Percentiles rank a stretch among this genome's conserved stretches.
These are phyloP conservation scores for Helminthosporium solani DNA, from an alignment of 2,329 filamentous ascomycete genomes.

Conservation along the genomic window DNA sequence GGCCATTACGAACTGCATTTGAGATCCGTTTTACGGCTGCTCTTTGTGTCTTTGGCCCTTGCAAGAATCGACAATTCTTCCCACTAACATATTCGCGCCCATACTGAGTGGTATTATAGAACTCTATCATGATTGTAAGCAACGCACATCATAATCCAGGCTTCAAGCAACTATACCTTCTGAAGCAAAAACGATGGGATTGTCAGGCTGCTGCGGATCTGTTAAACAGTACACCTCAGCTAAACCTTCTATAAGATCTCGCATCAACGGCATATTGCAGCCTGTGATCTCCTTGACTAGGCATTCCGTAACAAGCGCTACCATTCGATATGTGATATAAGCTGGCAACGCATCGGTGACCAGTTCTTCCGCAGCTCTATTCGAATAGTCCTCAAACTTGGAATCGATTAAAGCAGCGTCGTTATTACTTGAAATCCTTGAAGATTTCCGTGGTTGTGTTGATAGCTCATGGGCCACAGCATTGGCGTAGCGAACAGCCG, in stretches of 20 bases:
- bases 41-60: constrained; percentile 67
- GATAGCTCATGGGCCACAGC: constrained; percentile 61
- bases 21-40: constrained; percentile 62
- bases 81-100: constrained; percentile 71
- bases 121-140: constrained; percentile 51
- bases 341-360: constrained; percentile 67
- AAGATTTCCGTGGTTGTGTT: constrained; percentile 43
- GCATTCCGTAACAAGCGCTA: constrained; percentile 65
- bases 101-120: constrained; percentile 70
- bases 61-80: constrained; percentile 73
- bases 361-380: constrained; percentile 61
- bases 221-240: constrained; percentile 74
- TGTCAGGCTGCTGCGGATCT: constrained; percentile 68
- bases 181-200: constrained; percentile 72
- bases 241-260: constrained; percentile 66
- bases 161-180: constrained; percentile 55
- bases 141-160: neutral
- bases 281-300: constrained; percentile 67
- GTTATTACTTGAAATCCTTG: constrained; percentile 11
- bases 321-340: constrained; percentile 66
- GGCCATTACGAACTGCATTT: constrained; percentile 59
- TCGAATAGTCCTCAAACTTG: constrained; percentile 59
- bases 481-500: constrained; percentile 69
- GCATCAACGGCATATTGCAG: constrained; percentile 60
- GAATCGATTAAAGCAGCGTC: constrained; percentile 53